Conservation (phyloP, 1,284 basidiomycete species). For the Butyriboletus appendiculatus region DNA sequence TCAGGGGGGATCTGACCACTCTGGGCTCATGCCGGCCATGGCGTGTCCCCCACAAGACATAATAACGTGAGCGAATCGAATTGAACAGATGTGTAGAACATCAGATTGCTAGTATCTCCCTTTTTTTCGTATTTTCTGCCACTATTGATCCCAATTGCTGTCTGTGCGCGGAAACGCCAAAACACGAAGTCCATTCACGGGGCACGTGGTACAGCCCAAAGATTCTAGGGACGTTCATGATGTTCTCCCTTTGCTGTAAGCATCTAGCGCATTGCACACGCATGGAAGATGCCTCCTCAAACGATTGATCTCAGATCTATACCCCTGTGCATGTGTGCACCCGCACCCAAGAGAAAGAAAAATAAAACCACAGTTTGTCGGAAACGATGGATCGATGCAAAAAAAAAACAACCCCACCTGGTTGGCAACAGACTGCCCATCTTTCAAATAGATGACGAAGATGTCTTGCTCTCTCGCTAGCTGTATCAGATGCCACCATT, state of each 20-base stretch:
- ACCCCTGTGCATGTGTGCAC: slow-evolving; percentile 5
- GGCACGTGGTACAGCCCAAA: neutral
- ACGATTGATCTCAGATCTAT: slow-evolving; percentile 19
- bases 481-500: neutral
- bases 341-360: neutral
- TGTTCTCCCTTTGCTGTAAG: slow-evolving; percentile 17
- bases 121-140: neutral
- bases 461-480: slow-evolving; percentile 18
- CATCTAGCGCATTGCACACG: slow-evolving; percentile 19
- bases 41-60: neutral
- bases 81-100: neutral
- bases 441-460: slow-evolving; percentile 20
- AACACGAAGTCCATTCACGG: neutral
- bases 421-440: slow-evolving; percentile 17
- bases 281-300: slow-evolving; percentile 12
- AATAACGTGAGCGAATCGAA: neutral
- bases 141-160: neutral
- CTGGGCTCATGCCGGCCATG: too few species aligned
- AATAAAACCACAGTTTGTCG: too few species aligned
- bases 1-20: too few species aligned
- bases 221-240: neutral
- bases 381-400: neutral
- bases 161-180: neutral
- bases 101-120: neutral
- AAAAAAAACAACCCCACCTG: slow-evolving; percentile 5